Conservation (phyloP, 176 grass and related monocot species). For the Aegilops umbellulata region DNA sequence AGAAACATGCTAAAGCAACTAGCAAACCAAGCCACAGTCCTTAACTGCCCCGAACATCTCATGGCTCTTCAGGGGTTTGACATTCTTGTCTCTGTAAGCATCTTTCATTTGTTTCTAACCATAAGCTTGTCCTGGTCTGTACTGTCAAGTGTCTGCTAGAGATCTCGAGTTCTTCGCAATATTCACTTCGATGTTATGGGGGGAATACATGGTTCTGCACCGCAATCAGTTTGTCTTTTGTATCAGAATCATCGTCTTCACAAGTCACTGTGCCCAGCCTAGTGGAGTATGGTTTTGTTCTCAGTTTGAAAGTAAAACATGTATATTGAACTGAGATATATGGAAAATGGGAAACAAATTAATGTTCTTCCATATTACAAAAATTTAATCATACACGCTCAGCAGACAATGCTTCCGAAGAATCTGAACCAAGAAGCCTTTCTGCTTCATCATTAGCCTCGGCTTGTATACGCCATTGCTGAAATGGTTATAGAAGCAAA, state of each 20-base stretch:
- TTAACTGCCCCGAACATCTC: neutral
- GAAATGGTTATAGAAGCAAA: conserved; percentile 36
- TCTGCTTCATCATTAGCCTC: conserved; percentile 98
- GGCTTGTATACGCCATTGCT: conserved; percentile 97
- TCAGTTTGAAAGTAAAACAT: neutral
- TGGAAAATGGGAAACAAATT: neutral
- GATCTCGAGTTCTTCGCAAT: neutral
- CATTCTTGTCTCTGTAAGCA: neutral
- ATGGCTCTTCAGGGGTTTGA: neutral
- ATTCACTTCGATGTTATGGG: neutral
- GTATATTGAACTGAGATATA: neutral
- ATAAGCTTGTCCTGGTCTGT: neutral
- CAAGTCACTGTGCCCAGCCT: neutral
- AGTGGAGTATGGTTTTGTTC: neutral
- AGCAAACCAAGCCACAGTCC: neutral
- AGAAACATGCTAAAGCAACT: neutral
- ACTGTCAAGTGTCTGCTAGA: neutral
- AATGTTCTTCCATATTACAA: conserved; percentile 26
- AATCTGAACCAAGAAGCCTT: conserved; percentile 82
- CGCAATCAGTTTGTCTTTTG: neutral
- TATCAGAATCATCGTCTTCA: neutral
- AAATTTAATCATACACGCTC: conserved; percentile 39
- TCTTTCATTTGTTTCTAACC: neutral
- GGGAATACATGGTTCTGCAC: neutral
- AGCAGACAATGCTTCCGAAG: conserved; percentile 47